Evolutionary conservation across 2,329 filamentous ascomycete species (phyloP).

Genomic region (Xylaria sp.): DNA sequence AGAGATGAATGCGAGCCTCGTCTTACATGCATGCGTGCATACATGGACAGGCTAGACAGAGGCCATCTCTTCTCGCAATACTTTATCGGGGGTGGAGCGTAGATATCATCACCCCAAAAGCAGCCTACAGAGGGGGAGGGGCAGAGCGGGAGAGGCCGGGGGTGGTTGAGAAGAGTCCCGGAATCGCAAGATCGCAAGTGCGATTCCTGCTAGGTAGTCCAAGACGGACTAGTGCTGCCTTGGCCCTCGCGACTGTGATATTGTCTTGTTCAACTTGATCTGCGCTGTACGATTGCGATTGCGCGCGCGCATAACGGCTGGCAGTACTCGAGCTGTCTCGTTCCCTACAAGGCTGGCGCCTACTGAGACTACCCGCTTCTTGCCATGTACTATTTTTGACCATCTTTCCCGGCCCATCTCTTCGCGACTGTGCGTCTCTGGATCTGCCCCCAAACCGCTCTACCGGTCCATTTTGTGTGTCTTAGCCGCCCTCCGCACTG

Average conservation of each 20-base stretch:
- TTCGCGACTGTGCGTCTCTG: constrained; percentile 31
- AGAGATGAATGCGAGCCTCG: not conserved
- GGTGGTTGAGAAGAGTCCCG: no score
- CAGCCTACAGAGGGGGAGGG: not conserved
- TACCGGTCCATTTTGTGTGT: constrained; percentile 31
- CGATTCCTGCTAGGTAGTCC: not conserved
- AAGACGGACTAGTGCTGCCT: not conserved
- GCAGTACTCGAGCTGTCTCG: constrained; percentile 3
- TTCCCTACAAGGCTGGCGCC: constrained; percentile 40
- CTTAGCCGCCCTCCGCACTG: constrained; percentile 40
- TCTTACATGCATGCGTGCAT: not conserved
- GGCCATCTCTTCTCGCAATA: not conserved
- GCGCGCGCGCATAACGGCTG: constrained; percentile 26
- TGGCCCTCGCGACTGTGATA: not conserved
- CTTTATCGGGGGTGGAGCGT: not conserved
- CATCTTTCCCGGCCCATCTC: constrained; percentile 23
- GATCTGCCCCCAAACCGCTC: constrained; percentile 24
- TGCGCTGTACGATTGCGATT: constrained; percentile 4
- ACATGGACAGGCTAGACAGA: not conserved
- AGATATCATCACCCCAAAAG: not conserved
- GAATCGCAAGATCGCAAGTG: not conserved
- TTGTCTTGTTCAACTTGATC: not conserved
- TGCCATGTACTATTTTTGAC: constrained; percentile 41
- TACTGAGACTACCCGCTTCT: constrained; percentile 36
- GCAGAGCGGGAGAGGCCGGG: not conserved